Base-by-base conservation (phyloP, 2,329 filamentous ascomycete genomes). In the Neoascochyta sp. region DNA sequence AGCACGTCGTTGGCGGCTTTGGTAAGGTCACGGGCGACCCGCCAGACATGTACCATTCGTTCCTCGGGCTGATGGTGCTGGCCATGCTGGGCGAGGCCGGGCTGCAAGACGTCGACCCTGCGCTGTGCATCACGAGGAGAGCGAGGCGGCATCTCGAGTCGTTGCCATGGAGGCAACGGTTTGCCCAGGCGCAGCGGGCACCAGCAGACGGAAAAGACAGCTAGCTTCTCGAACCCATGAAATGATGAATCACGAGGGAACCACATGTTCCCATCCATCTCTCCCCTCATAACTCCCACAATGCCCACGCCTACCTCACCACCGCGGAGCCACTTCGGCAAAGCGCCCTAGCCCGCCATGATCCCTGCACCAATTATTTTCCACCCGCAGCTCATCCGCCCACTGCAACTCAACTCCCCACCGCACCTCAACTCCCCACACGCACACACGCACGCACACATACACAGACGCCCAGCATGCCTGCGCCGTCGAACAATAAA, bases 11-110 rank as follows among this genome's bases (percentile, higher is more conserved):
- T 14, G 67, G 67, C n/a, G 65, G 66, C 4, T 69, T 71, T 45
- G 63, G 64, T 16, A 69, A 71, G 41, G 54, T 65, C 16, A 63
- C 68, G 2, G 69, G 65, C 10, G 63, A 70, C 39, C 62, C 66
- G 33, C 59, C 65, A 66, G 82, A 86, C 63, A 71, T 96, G 15
- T 86, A 94, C 47, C 92, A 98, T 58, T 85, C 84, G 0, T 95
- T 89, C 57, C 75, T 96, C 16, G 92, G 88, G 0, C 74, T 96
- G 18, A 84, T 87, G 2, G 82, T 85, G 1, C 68, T 98, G 21
- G 79, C 82, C 0, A 75, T 86, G 10, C 75, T 88, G 59, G 78
- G 78, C 6, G 85, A 94, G 45, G 60, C 73, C 1, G 76, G 76
- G 0, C 58, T 96, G 20, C 83, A 81, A 41, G 64, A 68, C 12